Evolutionary conservation across 805 yeast genomes (phyloP).

Genomic region (Suhomyces tanzawaensis): DNA sequence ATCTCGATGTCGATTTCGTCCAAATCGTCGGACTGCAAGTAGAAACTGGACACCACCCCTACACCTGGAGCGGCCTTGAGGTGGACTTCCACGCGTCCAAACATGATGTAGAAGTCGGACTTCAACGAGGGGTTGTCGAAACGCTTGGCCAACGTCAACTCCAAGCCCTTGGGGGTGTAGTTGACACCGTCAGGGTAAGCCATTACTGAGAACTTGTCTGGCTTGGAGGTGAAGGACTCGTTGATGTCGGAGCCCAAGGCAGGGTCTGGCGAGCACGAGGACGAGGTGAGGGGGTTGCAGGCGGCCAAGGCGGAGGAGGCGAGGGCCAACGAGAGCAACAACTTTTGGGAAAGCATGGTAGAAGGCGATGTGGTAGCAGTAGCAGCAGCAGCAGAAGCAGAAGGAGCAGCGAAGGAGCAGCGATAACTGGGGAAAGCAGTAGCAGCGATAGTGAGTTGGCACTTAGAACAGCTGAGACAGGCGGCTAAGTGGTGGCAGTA

Average conservation of each 20-base stretch:
- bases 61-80: slow-evolving; percentile 15
- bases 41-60: slow-evolving; percentile 14
- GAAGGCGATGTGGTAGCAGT: neutral
- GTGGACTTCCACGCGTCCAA: slow-evolving; percentile 15
- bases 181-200: slow-evolving; percentile 35
- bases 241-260: slow-evolving; percentile 61
- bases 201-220: slow-evolving; percentile 42
- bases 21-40: slow-evolving; percentile 15
- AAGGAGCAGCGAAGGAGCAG: neutral
- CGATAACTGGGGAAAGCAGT: no score
- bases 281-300: slow-evolving; percentile 26
- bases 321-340: slow-evolving; percentile 3
- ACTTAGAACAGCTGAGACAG: no score
- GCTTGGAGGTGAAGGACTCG: slow-evolving; percentile 50
- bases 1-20: slow-evolving; percentile 18
- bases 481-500: no score
- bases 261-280: slow-evolving; percentile 36
- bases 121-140: slow-evolving; percentile 15
- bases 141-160: slow-evolving; percentile 11
- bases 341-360: slow-evolving; percentile 6
- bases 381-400: no score
- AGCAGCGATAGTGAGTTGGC: no score
- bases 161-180: slow-evolving; percentile 11
- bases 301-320: slow-evolving; percentile 6
- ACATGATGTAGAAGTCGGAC: slow-evolving; percentile 17